Evolutionary conservation across 192 early-diverging fungal genomes (phyloP).

Genomic region (Backusella sp.): DNA sequence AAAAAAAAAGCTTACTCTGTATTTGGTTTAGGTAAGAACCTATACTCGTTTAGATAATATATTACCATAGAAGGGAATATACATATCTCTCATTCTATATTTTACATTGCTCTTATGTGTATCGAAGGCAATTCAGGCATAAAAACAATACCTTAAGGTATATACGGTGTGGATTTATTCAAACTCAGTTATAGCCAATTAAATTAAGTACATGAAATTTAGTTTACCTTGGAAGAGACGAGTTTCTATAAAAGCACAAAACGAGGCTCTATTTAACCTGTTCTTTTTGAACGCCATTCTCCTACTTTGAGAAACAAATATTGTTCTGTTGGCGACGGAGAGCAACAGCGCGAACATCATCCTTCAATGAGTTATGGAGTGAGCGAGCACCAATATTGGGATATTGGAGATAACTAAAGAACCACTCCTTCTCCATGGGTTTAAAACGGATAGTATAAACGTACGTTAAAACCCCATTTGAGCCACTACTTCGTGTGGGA

Average conservation of each 20-base stretch:
- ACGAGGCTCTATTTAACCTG: background rate
- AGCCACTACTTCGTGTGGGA: too few relatives aligned
- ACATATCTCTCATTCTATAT: background rate
- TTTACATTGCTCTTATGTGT: background rate
- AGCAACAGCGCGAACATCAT: slow-evolving; percentile 61
- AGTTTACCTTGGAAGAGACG: background rate
- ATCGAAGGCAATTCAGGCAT: too few relatives aligned
- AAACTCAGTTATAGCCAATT: too few relatives aligned
- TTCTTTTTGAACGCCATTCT: slow-evolving; percentile 65
- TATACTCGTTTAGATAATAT: background rate
- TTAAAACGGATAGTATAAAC: too few relatives aligned
- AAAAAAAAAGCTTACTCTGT: background rate
- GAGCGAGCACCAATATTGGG: slow-evolving; percentile 74
- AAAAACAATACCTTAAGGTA: too few relatives aligned
- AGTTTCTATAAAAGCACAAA: background rate
- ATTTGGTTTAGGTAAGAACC: background rate
- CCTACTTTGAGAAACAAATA: slow-evolving; percentile 75
- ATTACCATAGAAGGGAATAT: background rate
- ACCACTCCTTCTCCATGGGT: background rate
- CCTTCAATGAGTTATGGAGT: slow-evolving; percentile 79
- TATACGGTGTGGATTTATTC: too few relatives aligned
- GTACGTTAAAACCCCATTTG: too few relatives aligned
- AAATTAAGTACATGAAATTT: background rate
- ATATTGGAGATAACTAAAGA: slow-evolving; percentile 79
- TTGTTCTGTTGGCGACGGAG: slow-evolving; percentile 73